Evolutionary conservation across 2,329 filamentous ascomycete species (phyloP), one percentile per base, ranked within the genome.

Genomic region (Rasamsonia emersonii): DNA sequence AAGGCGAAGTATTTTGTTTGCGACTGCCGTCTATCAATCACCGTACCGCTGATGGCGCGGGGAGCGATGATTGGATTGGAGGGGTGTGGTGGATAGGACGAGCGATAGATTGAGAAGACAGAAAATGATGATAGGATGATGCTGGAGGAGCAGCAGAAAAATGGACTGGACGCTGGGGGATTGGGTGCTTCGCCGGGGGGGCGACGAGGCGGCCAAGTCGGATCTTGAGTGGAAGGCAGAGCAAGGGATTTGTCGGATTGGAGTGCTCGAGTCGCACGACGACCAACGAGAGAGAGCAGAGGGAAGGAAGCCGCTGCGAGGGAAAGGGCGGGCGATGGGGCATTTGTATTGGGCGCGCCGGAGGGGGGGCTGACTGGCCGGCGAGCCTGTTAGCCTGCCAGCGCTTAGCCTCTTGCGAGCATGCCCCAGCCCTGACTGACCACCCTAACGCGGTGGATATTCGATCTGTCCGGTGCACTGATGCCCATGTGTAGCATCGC

Each of bases 251-350:
- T n/a, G n/a, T n/a, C n/a, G n/a, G n/a, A 38, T 38, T 47, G 50
- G 49, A 46, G n/a, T n/a, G n/a, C n/a, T n/a, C n/a, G 42, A 47
- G 41, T 23, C n/a, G 43, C 36, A 39, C 45, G 50, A 55, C 50
- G 49, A 57, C 56, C 56, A 59, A 59, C 56, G 56, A 59, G 56
- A 58, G 47, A 46, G 43, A 53, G 52, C 54, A 57, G 51, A 56
- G 45, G 51, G 45, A 32, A 51, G 44, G 46, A 55, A 52, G 47
- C 41, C 45, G 44, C 46, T 47, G 46, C 43, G 47, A 49, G 29
- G 44, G 51, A 47, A 50, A 50, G 48, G 43, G 53, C 51, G 53
- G 44, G 45, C 41, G 53, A 58, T 58, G 56, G 55, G 51, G 54
- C 54, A 58, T 59, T 59, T 59, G 54, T 59, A 58, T 49, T 46